These are phyloP conservation scores for Epichloe baconii DNA, from an alignment of 2,329 filamentous ascomycete species.

Conservation along the genomic window DNA sequence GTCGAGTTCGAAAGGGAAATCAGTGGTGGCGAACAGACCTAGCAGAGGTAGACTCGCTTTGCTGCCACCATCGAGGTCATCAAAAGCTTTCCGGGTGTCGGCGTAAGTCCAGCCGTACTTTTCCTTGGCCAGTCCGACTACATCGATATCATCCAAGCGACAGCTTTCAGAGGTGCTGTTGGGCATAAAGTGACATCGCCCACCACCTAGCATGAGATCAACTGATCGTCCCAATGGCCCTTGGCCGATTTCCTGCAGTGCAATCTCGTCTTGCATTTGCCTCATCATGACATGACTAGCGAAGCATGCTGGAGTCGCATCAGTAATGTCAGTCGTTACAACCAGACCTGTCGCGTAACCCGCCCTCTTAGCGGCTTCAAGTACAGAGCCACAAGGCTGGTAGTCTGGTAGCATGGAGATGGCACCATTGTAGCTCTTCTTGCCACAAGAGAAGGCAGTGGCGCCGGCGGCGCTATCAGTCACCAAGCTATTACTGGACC, in stretches of 20 bases:
- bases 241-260: slow-evolving; percentile 80
- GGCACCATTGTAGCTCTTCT: slow-evolving; percentile 94
- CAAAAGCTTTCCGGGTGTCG: slow-evolving; percentile 59
- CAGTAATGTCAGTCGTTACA: slow-evolving; percentile 87
- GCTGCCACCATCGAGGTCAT: slow-evolving; percentile 54
- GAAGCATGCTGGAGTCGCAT: slow-evolving; percentile 93
- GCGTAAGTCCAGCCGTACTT: slow-evolving; percentile 72
- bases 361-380: slow-evolving; percentile 85
- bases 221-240: slow-evolving; percentile 77
- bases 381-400: slow-evolving; percentile 75
- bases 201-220: slow-evolving; percentile 86
- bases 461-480: slow-evolving; percentile 96
- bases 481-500: slow-evolving; percentile 71
- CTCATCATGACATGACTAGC: slow-evolving; percentile 74
- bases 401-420: slow-evolving; percentile 81
- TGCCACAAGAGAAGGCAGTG: slow-evolving; percentile 84
- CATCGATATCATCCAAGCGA: slow-evolving; percentile 62
- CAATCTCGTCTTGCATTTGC: slow-evolving; percentile 77
- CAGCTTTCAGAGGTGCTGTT: slow-evolving; percentile 75
- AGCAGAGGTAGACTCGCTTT: slow-evolving; percentile 66
- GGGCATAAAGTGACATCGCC: slow-evolving; percentile 82
- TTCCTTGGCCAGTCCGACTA: slow-evolving; percentile 58
- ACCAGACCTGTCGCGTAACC: slow-evolving; percentile 91
- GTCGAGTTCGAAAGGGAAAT: slow-evolving; percentile 92
- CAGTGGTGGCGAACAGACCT: slow-evolving; percentile 67